Base-by-base conservation (phyloP, 805 yeast genomes). In the Sungouiella thailandica region DNA sequence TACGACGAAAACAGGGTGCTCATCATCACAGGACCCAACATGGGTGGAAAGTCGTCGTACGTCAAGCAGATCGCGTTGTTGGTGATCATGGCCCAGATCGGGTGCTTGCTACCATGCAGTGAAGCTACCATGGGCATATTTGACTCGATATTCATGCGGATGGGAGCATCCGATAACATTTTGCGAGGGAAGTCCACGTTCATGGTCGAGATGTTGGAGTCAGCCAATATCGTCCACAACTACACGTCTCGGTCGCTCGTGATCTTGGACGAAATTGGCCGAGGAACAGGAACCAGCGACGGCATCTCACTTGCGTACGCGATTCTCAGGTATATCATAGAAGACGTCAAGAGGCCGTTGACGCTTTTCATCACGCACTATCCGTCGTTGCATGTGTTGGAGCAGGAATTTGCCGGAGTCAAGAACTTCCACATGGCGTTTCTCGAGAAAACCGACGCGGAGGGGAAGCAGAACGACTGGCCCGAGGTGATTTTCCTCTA, bases 41-140 rank as follows among this genome's bases (percentile, higher is more conserved):
- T 84, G 88, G 95, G 95, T 7, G 95, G 95, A 4, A 85, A 85
- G 52, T 80, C 88, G 5, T 78, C 87, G 1, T 79, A 78, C 47
- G 85, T 83, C 11, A 70, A 84, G 32, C 87, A 83, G 41, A 69
- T 83, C 8, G 95, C 93, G 0, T 55, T 86, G 10, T 61, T 76
- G 8, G 78, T 75, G 8, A 73, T 85, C 7, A 72, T 85, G 81
- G 76, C 83, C 1, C 95, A 85, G 53, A 66, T 83, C 4, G 95
- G 95, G 0, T 72, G 83, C 44, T 83, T 64, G 51, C 71, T 86
- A 2, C 93, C 95, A 1, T 87, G 90, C 13, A 60, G 66, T 3
- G 42, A 49, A 1, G 84, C 84, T 1, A 57, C 60, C 4, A 43
- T 85, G 20, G 84, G 95, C 2, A 58, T 86, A 1, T 78, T 87